A percentile compares a stretch with the other conserved stretches of the same genome.
Evolutionary conservation across 257 asterid species (phyloP).

Genomic region (Lycium ferocissimum): DNA sequence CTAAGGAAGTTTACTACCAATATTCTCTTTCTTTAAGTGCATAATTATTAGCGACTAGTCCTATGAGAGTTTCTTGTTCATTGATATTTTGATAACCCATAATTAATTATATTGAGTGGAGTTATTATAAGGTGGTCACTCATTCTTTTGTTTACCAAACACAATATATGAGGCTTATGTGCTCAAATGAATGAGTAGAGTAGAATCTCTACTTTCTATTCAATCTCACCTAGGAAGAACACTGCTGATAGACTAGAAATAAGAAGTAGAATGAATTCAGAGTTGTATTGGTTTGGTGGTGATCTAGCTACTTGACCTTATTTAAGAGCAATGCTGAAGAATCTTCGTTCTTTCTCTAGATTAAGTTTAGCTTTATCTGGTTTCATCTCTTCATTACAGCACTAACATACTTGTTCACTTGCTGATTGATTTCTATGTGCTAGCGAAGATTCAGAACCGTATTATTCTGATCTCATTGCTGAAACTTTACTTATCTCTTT

Average conservation of each 20-base stretch:
- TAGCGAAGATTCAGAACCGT: background rate
- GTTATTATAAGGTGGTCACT: background rate
- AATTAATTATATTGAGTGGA: background rate
- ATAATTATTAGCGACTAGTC: conserved; percentile 3
- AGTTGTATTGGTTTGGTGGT: background rate
- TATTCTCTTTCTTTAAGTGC: background rate
- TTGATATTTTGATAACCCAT: background rate
- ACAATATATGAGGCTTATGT: background rate
- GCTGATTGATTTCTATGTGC: background rate
- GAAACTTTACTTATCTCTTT: conserved; percentile 35
- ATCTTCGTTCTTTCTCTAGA: background rate
- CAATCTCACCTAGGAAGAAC: background rate
- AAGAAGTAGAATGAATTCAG: background rate
- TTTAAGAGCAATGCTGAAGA: conserved; percentile 5
- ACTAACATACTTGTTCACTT: background rate
- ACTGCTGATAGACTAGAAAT: background rate
- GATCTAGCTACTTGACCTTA: conserved; percentile 2
- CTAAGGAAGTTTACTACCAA: background rate
- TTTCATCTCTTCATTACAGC: background rate
- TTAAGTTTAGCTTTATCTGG: background rate
- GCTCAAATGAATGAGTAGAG: background rate
- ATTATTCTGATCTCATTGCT: conserved; percentile 14
- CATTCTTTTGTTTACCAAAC: background rate
- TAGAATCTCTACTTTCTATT: conserved; percentile 17
- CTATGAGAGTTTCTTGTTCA: conserved; percentile 5